phyloP scores from a whole-genome alignment of 139 green algal genomes.

The Chlorella sorokiniana region DNA sequence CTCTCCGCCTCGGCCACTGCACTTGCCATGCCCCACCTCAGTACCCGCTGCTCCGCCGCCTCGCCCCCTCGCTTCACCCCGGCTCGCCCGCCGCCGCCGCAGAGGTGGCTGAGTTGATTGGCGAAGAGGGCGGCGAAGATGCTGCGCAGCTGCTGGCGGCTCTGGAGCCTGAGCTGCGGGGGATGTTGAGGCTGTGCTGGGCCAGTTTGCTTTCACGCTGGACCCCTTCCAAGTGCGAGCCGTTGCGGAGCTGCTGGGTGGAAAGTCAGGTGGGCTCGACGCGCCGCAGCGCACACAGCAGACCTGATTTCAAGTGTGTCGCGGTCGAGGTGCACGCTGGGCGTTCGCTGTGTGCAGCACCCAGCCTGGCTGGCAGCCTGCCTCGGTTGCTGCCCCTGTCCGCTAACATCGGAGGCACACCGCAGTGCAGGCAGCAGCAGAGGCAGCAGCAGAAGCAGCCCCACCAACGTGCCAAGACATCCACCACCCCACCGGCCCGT shows the following conservation, averaged over 20 bases:
- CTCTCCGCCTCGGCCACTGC: no score
- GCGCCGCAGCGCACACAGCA: no score
- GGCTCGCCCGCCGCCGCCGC: not conserved
- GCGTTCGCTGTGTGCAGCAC: no score
- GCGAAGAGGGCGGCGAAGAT: constrained; percentile 28
- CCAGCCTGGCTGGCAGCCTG: no score
- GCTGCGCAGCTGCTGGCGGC: not conserved
- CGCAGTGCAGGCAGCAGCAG: no score
- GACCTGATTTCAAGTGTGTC: no score
- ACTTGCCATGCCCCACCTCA: not conserved
- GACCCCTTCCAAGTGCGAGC: constrained; percentile 76
- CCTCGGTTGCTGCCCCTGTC: no score
- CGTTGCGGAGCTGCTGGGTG: constrained; percentile 72
- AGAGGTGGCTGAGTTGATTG: constrained; percentile 65
- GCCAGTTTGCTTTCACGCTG: constrained; percentile 70
- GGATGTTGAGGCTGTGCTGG: not conserved
- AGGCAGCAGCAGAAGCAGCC: no score
- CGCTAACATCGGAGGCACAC: no score
- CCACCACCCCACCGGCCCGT: not conserved
- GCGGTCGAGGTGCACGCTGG: no score
- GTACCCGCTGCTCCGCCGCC: no score
- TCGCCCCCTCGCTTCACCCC: not conserved
- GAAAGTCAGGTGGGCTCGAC: constrained; percentile 35
- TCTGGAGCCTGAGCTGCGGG: not conserved
- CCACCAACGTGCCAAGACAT: no score